Evolutionary conservation across 805 yeast species (phyloP).

Genomic region (Scheffersomyces lignosus): DNA sequence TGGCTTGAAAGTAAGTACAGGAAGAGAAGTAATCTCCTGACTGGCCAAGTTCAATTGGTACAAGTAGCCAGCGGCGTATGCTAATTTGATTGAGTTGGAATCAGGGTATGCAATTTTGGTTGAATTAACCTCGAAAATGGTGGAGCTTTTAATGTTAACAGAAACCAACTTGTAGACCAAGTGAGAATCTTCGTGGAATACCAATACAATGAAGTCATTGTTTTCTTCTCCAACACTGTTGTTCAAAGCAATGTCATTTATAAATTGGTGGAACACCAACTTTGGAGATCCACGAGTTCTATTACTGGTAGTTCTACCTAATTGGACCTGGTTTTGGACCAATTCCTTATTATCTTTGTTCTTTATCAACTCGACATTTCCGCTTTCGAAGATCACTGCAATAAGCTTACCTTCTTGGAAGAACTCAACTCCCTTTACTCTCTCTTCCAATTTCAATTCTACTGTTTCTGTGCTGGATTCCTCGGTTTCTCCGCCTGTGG

Average conservation of each 20-base stretch:
- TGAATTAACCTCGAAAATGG: conserved; percentile 23
- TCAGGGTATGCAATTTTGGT: background rate
- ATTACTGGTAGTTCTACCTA: conserved; percentile 13
- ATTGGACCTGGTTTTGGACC: background rate
- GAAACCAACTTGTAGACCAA: conserved; percentile 25
- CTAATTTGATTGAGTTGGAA: conserved; percentile 10
- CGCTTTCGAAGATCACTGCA: conserved; percentile 26
- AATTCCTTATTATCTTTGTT: conserved; percentile 6
- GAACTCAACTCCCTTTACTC: conserved; percentile 8
- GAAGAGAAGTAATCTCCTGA: conserved; percentile 17
- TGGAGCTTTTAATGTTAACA: conserved; percentile 15
- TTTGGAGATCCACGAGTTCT: conserved; percentile 16
- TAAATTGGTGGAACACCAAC: conserved; percentile 31
- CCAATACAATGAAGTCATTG: conserved; percentile 25
- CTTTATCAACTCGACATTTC: conserved; percentile 22
- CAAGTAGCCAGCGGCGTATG: conserved; percentile 26
- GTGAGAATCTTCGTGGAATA: conserved; percentile 8
- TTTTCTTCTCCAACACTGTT: conserved; percentile 16
- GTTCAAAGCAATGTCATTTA: conserved; percentile 22
- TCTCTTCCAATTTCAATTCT: conserved; percentile 9
- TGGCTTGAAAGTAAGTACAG: conserved; percentile 23
- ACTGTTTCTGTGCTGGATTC: conserved; percentile 6
- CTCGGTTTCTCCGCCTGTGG: conserved; percentile 2
- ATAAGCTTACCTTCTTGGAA: conserved; percentile 7
- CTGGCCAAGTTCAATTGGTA: conserved; percentile 21